Evolutionary conservation across 805 yeast species (phyloP).

Genomic region (Candida argentea): DNA sequence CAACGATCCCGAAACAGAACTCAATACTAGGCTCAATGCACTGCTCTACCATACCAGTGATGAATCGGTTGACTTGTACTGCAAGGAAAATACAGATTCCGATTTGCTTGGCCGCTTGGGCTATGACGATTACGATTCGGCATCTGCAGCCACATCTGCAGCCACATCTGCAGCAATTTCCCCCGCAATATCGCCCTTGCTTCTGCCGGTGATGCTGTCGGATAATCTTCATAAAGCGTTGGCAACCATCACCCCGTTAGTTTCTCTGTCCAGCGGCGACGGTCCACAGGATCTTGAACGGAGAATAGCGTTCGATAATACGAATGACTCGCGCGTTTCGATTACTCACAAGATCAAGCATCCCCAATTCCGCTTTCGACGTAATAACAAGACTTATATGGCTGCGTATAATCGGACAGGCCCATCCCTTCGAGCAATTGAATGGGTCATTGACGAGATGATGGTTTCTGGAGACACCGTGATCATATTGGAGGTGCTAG

Average conservation of each 20-base stretch:
- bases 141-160: constrained; percentile 5
- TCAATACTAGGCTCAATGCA: constrained; percentile 30
- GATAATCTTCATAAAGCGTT: constrained; percentile 5
- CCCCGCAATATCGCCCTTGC: constrained; percentile 8
- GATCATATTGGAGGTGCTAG: constrained; percentile 30
- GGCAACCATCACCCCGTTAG: constrained; percentile 4
- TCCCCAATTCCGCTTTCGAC: constrained; percentile 31
- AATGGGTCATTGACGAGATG: constrained; percentile 36
- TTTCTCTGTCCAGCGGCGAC: constrained; percentile 4
- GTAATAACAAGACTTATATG: constrained; percentile 33
- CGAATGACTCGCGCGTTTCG: constrained; percentile 22
- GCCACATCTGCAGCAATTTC: constrained; percentile 12
- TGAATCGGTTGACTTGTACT: constrained; percentile 28
- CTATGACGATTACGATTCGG: constrained; percentile 34
- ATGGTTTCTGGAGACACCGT: constrained; percentile 34
- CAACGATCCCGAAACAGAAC: constrained; percentile 15
- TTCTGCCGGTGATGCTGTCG: constrained; percentile 8
- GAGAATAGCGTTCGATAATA: constrained; percentile 33
- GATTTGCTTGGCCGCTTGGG: constrained; percentile 33
- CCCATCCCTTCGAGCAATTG: constrained; percentile 30
- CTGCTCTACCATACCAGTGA: constrained; percentile 27
- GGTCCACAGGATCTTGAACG: constrained; percentile 18
- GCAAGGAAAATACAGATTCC: constrained; percentile 25
- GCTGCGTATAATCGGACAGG: constrained; percentile 28
- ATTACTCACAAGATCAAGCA: constrained; percentile 32